Evolutionary conservation across 305 asterid genomes (phyloP).

Genomic region (Nicotiana rustica): DNA sequence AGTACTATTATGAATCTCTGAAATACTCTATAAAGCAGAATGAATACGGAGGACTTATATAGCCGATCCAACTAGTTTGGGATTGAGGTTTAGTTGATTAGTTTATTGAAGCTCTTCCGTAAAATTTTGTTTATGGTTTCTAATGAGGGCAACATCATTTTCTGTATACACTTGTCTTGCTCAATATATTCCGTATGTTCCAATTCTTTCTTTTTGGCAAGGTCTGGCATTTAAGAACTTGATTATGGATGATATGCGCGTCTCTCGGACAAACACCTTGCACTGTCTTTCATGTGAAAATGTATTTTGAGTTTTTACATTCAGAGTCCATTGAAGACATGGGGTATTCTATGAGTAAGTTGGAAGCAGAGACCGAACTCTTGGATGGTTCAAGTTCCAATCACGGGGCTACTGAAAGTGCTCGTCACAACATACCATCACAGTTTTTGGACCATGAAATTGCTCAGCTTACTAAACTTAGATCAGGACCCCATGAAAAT

Average conservation of each 20-base stretch:
- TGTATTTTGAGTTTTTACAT: conserved; percentile 41
- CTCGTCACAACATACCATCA: conserved; percentile 38
- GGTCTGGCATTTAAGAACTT: conserved; percentile 40
- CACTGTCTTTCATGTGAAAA: conserved; percentile 27
- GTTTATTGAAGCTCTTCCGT: conserved; percentile 1
- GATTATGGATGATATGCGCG: conserved; percentile 35
- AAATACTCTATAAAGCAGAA: background rate
- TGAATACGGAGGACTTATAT: background rate
- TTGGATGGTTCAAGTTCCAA: conserved; percentile 59
- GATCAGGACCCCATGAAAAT: conserved; percentile 64
- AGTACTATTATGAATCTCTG: background rate
- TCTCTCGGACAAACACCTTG: background rate
- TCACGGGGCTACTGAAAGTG: conserved; percentile 43
- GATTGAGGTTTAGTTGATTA: conserved; percentile 31
- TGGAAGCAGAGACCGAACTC: conserved; percentile 60
- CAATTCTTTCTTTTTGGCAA: conserved; percentile 37
- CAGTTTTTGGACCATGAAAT: conserved; percentile 61
- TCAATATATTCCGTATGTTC: background rate
- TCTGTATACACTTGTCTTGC: background rate
- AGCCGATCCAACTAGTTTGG: conserved; percentile 6
- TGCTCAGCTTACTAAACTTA: conserved; percentile 76
- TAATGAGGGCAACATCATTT: background rate
- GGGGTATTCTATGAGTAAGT: conserved; percentile 79
- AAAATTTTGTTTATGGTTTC: conserved; percentile 19
- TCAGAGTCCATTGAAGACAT: conserved; percentile 47